Base-by-base conservation (phyloP, 768 basidiomycete genomes). In the Tricholoma sp. region DNA sequence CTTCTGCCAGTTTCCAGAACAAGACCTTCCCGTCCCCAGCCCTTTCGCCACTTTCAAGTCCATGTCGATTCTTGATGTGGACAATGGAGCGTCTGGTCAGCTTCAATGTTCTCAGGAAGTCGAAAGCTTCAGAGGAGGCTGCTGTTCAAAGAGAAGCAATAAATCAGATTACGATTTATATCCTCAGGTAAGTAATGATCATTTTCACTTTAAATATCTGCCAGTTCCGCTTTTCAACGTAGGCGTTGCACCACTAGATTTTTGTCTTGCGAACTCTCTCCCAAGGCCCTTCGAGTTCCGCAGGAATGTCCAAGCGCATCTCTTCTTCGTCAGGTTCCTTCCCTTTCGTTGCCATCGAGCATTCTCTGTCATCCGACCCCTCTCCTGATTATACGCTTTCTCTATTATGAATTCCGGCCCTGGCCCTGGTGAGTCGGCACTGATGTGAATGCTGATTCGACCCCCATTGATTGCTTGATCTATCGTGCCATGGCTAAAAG, bases 31-130 rank as follows among this genome's bases (percentile, higher is more conserved):
- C 70, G 66, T 36, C 45, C 63, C 1, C 58, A 68, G 70, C 50
- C 67, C 72, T 4, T 75, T 78, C 55, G 57, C 76, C 45, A 70
- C 62, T 42, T 83, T 85, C 59, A 76, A 79, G 52, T 53, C 83
- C 20, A 77, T 82, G 52, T 82, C 83, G 20, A 77, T 81, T 12
- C 74, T 73, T 8, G 62, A 73, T 24, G 39, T 53, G 29, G 51
- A 67, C 71, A 37, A 65, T 64, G 5, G 36, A 61, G 24, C 49
- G 59, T 13, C 74, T 72, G 12, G 68, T 78, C 34, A 73, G 77
- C 20, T 66, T 24, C 24, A 24, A 24, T 4, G 4, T 24, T 24
- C 75, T 6, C 50, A 59, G 60, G 56, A 55, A 49, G 2, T 56
- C 57, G n/a, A 62, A 60, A 17, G 58, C 59, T 37, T 53, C 58